Conservation (phyloP, 805 yeast genomes). For the Metschnikowia rubicola region DNA sequence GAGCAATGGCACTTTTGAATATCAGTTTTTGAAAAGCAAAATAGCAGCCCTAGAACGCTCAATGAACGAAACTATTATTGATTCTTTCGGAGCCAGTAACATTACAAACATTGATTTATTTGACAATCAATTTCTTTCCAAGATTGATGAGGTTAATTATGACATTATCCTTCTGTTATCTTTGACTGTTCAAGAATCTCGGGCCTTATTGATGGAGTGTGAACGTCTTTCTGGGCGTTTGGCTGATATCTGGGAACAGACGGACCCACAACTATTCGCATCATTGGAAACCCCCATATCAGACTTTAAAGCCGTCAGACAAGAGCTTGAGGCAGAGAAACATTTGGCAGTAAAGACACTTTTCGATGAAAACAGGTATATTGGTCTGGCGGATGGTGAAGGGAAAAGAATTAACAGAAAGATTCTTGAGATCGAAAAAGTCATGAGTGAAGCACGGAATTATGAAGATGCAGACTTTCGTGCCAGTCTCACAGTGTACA, state of each 20-base stretch:
- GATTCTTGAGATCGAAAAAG: conserved; percentile 1
- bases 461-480: conserved; percentile 1
- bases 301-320: not conserved
- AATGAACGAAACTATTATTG: not conserved
- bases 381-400: conserved; percentile 2
- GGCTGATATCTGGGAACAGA: not conserved
- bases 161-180: conserved; percentile 6
- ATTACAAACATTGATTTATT: not conserved
- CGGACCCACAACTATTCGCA: not conserved
- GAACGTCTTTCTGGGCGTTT: not conserved
- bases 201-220: not conserved
- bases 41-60: not conserved
- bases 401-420: conserved; percentile 3
- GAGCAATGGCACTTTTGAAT: not conserved
- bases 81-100: not conserved
- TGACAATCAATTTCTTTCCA: not conserved
- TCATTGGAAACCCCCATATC: not conserved
- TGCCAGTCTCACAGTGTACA: not conserved
- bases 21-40: not conserved
- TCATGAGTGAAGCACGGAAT: not conserved
- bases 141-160: conserved; percentile 1
- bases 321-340: conserved; percentile 1
- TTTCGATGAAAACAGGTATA: conserved; percentile 2
- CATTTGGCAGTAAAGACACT: not conserved
- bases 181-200: not conserved